These are phyloP conservation scores for Ogataea populi-albae DNA, from an alignment of 805 yeast genomes.

Conservation along the genomic window DNA sequence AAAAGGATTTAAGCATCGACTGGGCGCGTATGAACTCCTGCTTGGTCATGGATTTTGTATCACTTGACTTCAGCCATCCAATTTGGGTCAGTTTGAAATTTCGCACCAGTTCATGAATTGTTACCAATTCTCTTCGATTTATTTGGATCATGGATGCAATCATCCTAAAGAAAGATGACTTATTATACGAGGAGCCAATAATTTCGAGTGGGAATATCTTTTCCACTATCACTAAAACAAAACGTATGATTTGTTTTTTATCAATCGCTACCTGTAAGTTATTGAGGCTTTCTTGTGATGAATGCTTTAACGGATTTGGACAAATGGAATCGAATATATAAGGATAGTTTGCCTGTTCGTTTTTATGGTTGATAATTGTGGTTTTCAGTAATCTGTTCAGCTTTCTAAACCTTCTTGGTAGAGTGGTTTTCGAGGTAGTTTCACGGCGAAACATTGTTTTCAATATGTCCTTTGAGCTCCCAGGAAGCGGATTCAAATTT, in stretches of 20 bases:
- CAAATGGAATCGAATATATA: conserved; percentile 38
- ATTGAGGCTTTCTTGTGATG: conserved; percentile 4
- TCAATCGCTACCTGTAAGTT: conserved; percentile 35
- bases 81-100: conserved; percentile 44
- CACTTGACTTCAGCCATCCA: conserved; percentile 49
- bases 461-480: conserved; percentile 9
- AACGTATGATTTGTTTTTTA: conserved; percentile 37
- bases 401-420: conserved; percentile 26
- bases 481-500: conserved; percentile 25
- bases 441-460: conserved; percentile 12
- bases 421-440: conserved; percentile 6
- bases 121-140: conserved; percentile 36
- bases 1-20: conserved; percentile 37
- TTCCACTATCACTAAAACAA: conserved; percentile 42
- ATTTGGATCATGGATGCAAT: conserved; percentile 39
- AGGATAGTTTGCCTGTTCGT: conserved; percentile 30
- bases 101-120: conserved; percentile 31
- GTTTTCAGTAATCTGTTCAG: conserved; percentile 18
- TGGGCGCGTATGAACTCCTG: conserved; percentile 42
- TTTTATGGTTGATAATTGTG: conserved; percentile 35
- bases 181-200: conserved; percentile 55
- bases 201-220: conserved; percentile 48
- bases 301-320: conserved; percentile 8
- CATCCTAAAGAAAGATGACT: conserved; percentile 35
- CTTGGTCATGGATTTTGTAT: conserved; percentile 30